Conservation (phyloP, 2,329 filamentous ascomycete species). For the Metarhizium guizhouense region DNA sequence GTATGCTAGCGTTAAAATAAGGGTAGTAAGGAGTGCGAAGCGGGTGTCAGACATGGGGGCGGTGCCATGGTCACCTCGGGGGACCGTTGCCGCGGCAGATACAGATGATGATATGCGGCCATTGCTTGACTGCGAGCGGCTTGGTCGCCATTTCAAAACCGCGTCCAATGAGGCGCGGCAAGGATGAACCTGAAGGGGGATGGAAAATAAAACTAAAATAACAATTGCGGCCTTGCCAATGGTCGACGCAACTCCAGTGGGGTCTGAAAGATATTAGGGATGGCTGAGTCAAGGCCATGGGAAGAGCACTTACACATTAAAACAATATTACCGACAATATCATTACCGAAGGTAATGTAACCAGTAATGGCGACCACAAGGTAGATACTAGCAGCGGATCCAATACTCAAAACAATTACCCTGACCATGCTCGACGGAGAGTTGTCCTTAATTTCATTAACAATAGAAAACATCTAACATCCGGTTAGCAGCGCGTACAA, state of each 20-base stretch:
- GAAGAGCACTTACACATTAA: constrained; percentile 62
- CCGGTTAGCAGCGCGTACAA: constrained; percentile 13
- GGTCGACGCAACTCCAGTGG: constrained; percentile 60
- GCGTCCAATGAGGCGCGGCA: constrained; percentile 93
- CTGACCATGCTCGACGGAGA: constrained; percentile 64
- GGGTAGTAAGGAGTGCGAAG: constrained; percentile 82
- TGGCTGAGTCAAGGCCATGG: too few relatives aligned
- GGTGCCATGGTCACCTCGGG: constrained; percentile 41
- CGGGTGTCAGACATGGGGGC: constrained; percentile 73
- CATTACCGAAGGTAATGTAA: constrained; percentile 90
- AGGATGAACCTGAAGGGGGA: constrained; percentile 90
- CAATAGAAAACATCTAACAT: constrained; percentile 87
- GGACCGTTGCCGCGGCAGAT: constrained; percentile 24
- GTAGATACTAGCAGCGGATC: constrained; percentile 79
- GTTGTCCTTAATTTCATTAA: constrained; percentile 88
- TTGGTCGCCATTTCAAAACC: constrained; percentile 84
- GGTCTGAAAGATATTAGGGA: constrained; percentile 22
- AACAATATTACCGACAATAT: constrained; percentile 85
- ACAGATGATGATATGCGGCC: constrained; percentile 33
- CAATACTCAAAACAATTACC: constrained; percentile 78
- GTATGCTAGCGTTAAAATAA: constrained; percentile 78
- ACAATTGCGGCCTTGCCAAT: constrained; percentile 95
- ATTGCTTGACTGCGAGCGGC: constrained; percentile 28
- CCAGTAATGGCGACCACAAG: constrained; percentile 89
- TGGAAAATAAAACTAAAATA: constrained; percentile 90